Conservation (phyloP, 164 flowering plant species). For the Piper longum region DNA sequence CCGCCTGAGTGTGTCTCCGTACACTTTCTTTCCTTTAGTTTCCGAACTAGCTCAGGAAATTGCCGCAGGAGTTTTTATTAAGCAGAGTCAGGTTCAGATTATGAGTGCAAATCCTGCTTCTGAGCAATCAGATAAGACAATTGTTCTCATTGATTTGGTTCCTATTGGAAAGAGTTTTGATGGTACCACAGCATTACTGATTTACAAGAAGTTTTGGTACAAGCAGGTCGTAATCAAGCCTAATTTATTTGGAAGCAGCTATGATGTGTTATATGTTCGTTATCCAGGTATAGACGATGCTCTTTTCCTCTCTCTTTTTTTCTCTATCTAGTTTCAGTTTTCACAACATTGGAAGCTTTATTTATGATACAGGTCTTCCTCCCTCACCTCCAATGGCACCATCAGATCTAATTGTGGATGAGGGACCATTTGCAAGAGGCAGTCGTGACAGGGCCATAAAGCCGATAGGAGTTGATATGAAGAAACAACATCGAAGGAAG, state of each 20-base stretch:
- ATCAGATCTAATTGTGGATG: constrained; percentile 29
- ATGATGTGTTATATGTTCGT: constrained; percentile 33
- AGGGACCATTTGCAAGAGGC: constrained; percentile 31
- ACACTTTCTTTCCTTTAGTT: constrained; percentile 42
- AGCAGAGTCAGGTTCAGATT: constrained; percentile 4
- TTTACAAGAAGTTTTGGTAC: constrained; percentile 47
- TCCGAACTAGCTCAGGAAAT: too few species aligned
- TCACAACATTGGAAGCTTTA: background rate
- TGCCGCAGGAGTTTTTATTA: too few species aligned
- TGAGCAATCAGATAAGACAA: constrained; percentile 50
- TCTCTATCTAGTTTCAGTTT: background rate
- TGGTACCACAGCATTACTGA: constrained; percentile 40
- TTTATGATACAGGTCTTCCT: constrained; percentile 40
- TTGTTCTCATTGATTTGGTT: constrained; percentile 10
- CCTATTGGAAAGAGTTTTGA: constrained; percentile 56
- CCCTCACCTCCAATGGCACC: constrained; percentile 47
- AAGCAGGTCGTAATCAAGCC: constrained; percentile 36
- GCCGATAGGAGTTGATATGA: constrained; percentile 78
- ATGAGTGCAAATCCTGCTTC: constrained; percentile 65
- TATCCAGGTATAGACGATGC: background rate
- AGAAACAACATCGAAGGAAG: constrained; percentile 14
- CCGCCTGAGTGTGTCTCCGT: constrained; percentile 49
- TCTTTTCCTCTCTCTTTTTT: background rate
- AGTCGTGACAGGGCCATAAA: constrained; percentile 33
- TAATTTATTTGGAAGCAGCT: constrained; percentile 39